Evolutionary conservation across 2,329 filamentous ascomycete species (phyloP).

Genomic region (Celoporthe dispersa): DNA sequence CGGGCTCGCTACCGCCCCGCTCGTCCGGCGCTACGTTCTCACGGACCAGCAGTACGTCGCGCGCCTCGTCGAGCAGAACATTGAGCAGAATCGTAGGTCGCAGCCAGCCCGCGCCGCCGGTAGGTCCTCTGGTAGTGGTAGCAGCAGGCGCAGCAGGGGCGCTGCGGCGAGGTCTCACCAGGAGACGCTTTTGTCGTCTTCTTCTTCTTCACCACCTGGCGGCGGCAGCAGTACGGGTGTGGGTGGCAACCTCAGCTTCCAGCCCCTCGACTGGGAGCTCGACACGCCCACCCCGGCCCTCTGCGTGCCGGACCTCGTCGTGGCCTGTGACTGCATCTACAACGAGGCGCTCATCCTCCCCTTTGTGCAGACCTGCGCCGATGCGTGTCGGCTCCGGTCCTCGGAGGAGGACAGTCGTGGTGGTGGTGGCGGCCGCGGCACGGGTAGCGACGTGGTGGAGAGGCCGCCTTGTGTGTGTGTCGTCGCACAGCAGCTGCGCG

Average conservation of each 20-base stretch:
- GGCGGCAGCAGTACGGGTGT: neutral
- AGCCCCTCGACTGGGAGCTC: slow-evolving; percentile 82
- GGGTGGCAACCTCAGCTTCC: slow-evolving; percentile 55
- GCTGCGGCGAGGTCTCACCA: slow-evolving; percentile 26
- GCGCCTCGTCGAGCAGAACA: slow-evolving; percentile 75
- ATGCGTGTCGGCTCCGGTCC: slow-evolving; percentile 67
- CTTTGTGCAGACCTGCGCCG: slow-evolving; percentile 79
- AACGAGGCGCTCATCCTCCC: slow-evolving; percentile 85
- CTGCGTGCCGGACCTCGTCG: slow-evolving; percentile 62
- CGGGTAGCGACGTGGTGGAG: slow-evolving; percentile 11
- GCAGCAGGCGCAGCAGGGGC: slow-evolving; percentile 18
- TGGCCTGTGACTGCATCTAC: slow-evolving; percentile 95
- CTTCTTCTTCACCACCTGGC: neutral
- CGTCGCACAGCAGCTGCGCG: slow-evolving; percentile 86
- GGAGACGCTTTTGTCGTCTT: neutral
- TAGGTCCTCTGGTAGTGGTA: neutral
- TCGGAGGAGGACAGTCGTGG: slow-evolving; percentile 21
- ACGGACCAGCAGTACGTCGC: slow-evolving; percentile 90
- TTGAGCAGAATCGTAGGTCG: slow-evolving; percentile 61
- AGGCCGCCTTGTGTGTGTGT: slow-evolving; percentile 70
- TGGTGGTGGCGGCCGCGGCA: slow-evolving; percentile 26
- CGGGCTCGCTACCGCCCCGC: slow-evolving; percentile 68
- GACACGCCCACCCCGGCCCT: slow-evolving; percentile 55
- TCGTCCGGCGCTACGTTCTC: slow-evolving; percentile 69
- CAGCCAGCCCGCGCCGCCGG: slow-evolving; percentile 10